Conservation (phyloP, 192 early-diverging fungal species). For the Coemansia sp. region DNA sequence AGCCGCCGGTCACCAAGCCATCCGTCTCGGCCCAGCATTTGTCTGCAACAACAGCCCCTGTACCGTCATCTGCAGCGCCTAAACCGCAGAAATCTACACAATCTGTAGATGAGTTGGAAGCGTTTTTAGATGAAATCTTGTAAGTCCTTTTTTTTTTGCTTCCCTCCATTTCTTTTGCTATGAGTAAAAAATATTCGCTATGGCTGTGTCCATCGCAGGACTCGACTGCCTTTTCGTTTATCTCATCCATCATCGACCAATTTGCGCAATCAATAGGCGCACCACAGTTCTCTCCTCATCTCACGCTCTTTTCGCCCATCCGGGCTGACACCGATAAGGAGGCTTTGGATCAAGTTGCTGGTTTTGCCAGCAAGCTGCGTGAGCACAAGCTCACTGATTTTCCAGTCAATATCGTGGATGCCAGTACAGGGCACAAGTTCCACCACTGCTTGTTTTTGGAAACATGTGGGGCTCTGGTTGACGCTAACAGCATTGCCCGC, state of each 20-base stretch:
- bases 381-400: slow-evolving; percentile 13
- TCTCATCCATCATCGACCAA: slow-evolving; percentile 11
- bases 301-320: slow-evolving; percentile 36
- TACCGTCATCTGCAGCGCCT: neutral
- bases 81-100: neutral
- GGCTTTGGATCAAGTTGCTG: slow-evolving; percentile 15
- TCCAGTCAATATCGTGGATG: slow-evolving; percentile 5
- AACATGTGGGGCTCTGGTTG: slow-evolving; percentile 1
- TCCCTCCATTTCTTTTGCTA: neutral
- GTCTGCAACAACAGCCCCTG: neutral
- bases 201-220: slow-evolving; percentile 33
- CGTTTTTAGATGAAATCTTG: slow-evolving; percentile 39
- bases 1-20: no score
- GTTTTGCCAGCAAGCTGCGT: slow-evolving; percentile 13
- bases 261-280: slow-evolving; percentile 12
- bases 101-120: slow-evolving; percentile 38
- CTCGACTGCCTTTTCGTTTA: slow-evolving; percentile 2
- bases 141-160: slow-evolving; percentile 8
- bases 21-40: no score
- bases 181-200: slow-evolving; percentile 35
- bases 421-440: slow-evolving; percentile 20
- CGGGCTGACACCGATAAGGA: slow-evolving; percentile 15
- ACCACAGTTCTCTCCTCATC: slow-evolving; percentile 27
- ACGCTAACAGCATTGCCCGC: slow-evolving; percentile 25
- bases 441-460: slow-evolving; percentile 40